A percentile compares a stretch with the other conserved stretches of the same genome.
Evolutionary conservation across 495 filamentous ascomycete species (phyloP).

Genomic region (Glarea lozoyensis): DNA sequence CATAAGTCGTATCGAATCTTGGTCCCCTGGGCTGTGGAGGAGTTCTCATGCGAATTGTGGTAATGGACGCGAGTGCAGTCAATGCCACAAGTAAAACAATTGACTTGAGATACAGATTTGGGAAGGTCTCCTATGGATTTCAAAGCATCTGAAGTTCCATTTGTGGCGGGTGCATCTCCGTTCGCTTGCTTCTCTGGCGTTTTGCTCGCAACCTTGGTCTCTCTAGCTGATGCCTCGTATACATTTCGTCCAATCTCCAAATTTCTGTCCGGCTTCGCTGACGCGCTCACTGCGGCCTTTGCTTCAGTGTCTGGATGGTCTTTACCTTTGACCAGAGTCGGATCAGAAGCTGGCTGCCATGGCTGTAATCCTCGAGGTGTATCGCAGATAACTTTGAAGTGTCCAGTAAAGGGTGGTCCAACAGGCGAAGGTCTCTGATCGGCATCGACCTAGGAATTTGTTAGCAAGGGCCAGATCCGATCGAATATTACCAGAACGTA

Average conservation of each 20-base stretch:
- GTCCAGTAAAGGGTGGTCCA: slow-evolving; percentile 91
- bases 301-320: slow-evolving; percentile 62
- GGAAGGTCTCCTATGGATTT: slow-evolving; percentile 53
- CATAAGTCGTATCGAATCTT: slow-evolving; percentile 78
- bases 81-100: slow-evolving; percentile 84
- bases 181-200: slow-evolving; percentile 56
- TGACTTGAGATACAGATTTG: slow-evolving; percentile 47
- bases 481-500: slow-evolving; percentile 27
- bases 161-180: slow-evolving; percentile 52
- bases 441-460: slow-evolving; percentile 67
- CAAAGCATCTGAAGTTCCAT: slow-evolving; percentile 40
- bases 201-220: slow-evolving; percentile 52
- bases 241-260: slow-evolving; percentile 89
- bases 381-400: slow-evolving; percentile 90
- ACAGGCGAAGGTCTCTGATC: slow-evolving; percentile 92
- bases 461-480: slow-evolving; percentile 5
- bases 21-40: slow-evolving; percentile 42
- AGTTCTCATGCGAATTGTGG: slow-evolving; percentile 61
- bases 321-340: slow-evolving; percentile 64
- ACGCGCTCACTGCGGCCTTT: slow-evolving; percentile 57
- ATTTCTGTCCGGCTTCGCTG: slow-evolving; percentile 72
- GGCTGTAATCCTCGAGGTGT: slow-evolving; percentile 91
- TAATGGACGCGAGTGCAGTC: slow-evolving; percentile 91
- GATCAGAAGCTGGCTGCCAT: slow-evolving; percentile 80
- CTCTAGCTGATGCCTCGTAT: slow-evolving; percentile 88